These are phyloP conservation scores for Lipomyces starkeyi DNA, from an alignment of 805 yeast genomes.

Conservation along the genomic window DNA sequence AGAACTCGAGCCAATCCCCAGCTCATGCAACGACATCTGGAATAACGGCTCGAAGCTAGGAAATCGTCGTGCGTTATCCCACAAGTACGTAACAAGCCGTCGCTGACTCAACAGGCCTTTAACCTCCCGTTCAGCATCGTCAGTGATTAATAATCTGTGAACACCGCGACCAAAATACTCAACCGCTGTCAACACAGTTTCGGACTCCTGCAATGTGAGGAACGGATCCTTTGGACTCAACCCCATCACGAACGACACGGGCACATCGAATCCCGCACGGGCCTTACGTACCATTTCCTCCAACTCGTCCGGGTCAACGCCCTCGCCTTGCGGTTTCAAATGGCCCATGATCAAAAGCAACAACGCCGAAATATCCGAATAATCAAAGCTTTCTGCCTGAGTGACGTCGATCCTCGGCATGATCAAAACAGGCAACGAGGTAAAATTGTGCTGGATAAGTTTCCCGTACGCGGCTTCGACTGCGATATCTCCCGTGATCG, in stretches of 20 bases:
- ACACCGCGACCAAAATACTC: slow-evolving; percentile 94
- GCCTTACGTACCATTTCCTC: slow-evolving; percentile 61
- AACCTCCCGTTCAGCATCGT: slow-evolving; percentile 54
- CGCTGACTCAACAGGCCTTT: slow-evolving; percentile 91
- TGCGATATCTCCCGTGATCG: slow-evolving; percentile 67
- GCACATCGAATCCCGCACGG: slow-evolving; percentile 85
- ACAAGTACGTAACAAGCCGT: slow-evolving; percentile 77
- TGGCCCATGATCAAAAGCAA: slow-evolving; percentile 83
- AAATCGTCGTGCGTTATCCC: slow-evolving; percentile 92
- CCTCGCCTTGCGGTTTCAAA: slow-evolving; percentile 46
- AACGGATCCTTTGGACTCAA: slow-evolving; percentile 89
- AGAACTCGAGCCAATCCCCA: slow-evolving; percentile 72
- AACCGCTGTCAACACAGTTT: slow-evolving; percentile 70
- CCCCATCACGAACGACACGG: slow-evolving; percentile 85
- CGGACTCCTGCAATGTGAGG: slow-evolving; percentile 68
- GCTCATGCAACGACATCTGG: slow-evolving; percentile 65
- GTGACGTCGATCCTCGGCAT: slow-evolving; percentile 54
- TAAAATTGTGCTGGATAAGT: slow-evolving; percentile 71
- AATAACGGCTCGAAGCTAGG: slow-evolving; percentile 78
- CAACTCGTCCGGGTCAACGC: slow-evolving; percentile 41
- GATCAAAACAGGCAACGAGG: slow-evolving; percentile 76
- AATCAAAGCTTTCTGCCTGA: slow-evolving; percentile 86
- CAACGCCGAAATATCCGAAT: slow-evolving; percentile 87
- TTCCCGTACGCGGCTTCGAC: slow-evolving; percentile 90
- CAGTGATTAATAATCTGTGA: slow-evolving; percentile 85